A percentile compares a stretch with the other conserved stretches of the same genome.
Evolutionary conservation across 129 eudicot species (phyloP).

Genomic region (Ambrosia trifida): DNA sequence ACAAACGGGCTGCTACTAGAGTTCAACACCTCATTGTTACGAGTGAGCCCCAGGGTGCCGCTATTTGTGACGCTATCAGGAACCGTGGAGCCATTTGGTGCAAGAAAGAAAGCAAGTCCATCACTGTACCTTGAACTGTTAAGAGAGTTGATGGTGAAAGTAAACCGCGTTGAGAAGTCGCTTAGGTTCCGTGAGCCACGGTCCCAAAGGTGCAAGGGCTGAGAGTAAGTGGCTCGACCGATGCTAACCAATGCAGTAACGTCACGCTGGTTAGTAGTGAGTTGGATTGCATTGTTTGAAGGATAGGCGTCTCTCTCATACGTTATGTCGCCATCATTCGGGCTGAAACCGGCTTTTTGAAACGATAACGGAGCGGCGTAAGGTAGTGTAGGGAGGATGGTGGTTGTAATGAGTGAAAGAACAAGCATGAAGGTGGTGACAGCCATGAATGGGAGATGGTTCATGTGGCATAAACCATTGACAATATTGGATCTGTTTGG

Average conservation of each 20-base stretch:
- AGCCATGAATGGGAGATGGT: slow-evolving; percentile 27
- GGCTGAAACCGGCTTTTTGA: slow-evolving; percentile 30
- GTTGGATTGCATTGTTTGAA: slow-evolving; percentile 42
- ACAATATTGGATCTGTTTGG: slow-evolving; percentile 7
- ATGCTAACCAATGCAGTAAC: slow-evolving; percentile 17
- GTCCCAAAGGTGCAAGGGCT: slow-evolving; percentile 58
- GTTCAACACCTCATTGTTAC: slow-evolving; percentile 19
- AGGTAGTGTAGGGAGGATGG: slow-evolving; percentile 29
- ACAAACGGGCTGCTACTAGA: slow-evolving; percentile 35
- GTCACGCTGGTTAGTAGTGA: slow-evolving; percentile 39
- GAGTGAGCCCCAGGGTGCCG: slow-evolving; percentile 38
- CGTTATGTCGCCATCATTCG: slow-evolving; percentile 31
- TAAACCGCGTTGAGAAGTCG: slow-evolving; percentile 57
- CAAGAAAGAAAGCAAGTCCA: slow-evolving; percentile 66
- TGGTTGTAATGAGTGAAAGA: slow-evolving; percentile 13
- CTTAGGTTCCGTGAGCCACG: slow-evolving; percentile 35
- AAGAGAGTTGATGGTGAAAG: slow-evolving; percentile 40
- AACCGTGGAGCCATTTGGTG: slow-evolving; percentile 39
- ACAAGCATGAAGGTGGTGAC: neutral
- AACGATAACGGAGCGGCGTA: slow-evolving; percentile 33
- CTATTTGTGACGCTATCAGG: slow-evolving; percentile 26
- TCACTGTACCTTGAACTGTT: slow-evolving; percentile 33
- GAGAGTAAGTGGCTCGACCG: slow-evolving; percentile 54
- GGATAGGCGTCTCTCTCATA: slow-evolving; percentile 37
- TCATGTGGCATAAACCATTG: slow-evolving; percentile 10